phyloP scores from a whole-genome alignment of 106 monocot genomes.

The Apostasia shenzhenica region DNA sequence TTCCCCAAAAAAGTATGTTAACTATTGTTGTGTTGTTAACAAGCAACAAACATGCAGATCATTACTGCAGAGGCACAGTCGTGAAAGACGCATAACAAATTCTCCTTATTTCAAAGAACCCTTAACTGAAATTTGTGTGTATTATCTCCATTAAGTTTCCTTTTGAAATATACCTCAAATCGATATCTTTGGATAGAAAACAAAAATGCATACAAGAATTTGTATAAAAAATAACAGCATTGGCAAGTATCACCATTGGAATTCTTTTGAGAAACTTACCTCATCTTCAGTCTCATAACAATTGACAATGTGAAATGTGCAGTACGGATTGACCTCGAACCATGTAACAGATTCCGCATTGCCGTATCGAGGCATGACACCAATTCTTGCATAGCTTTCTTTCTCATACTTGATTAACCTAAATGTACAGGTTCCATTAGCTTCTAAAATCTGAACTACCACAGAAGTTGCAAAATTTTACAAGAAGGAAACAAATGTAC shows the following conservation, averaged over 20 bases:
- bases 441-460: neutral
- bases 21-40: too few relatives aligned
- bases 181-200: too few relatives aligned
- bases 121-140: too few relatives aligned
- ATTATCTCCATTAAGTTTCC: too few relatives aligned
- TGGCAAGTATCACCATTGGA: neutral
- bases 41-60: too few relatives aligned
- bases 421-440: neutral
- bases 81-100: too few relatives aligned
- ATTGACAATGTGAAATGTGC: constrained; percentile 34
- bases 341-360: constrained; percentile 39
- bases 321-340: constrained; percentile 33
- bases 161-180: too few relatives aligned
- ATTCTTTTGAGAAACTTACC: constrained; percentile 11
- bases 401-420: constrained; percentile 54
- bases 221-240: neutral
- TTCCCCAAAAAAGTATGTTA: too few relatives aligned
- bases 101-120: too few relatives aligned
- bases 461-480: neutral
- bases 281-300: constrained; percentile 38
- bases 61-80: too few relatives aligned
- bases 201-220: too few relatives aligned
- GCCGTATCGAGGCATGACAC: constrained; percentile 55
- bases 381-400: constrained; percentile 47
- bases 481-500: constrained; percentile 10